These are phyloP conservation scores for Escallonia rubra DNA, from an alignment of 129 eudicot genomes.

Conservation along the genomic window DNA sequence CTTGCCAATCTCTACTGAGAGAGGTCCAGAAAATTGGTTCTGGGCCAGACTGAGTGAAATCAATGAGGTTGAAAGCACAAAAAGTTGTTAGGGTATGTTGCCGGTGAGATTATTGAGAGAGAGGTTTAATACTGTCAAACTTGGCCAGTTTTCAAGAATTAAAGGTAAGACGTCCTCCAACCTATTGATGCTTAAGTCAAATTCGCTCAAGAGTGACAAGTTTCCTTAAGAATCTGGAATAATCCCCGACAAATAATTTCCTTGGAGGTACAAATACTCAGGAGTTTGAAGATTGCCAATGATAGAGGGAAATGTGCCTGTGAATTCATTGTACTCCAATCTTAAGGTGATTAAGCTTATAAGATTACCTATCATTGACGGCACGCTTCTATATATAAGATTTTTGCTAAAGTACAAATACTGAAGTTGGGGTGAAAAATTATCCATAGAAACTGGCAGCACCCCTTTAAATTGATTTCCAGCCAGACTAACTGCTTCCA, in stretches of 20 bases:
- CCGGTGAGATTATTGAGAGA: slow-evolving; percentile 26
- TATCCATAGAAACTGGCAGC: slow-evolving; percentile 21
- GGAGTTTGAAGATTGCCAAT: slow-evolving; percentile 19
- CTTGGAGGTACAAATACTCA: background rate
- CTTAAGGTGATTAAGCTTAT: background rate
- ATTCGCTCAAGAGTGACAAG: slow-evolving; percentile 9
- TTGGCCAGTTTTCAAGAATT: slow-evolving; percentile 8
- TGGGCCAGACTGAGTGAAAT: slow-evolving; percentile 20
- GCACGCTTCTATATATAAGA: slow-evolving; percentile 16
- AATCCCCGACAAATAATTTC: slow-evolving; percentile 10
- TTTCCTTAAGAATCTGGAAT: slow-evolving; percentile 20
- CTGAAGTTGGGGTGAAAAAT: slow-evolving; percentile 15
- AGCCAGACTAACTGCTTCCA: slow-evolving; percentile 17
- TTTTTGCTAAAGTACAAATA: slow-evolving; percentile 9
- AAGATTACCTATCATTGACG: slow-evolving; percentile 22
- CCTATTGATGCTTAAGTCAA: background rate
- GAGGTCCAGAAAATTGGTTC: slow-evolving; percentile 27
- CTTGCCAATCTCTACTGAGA: slow-evolving; percentile 26
- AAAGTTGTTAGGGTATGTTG: slow-evolving; percentile 27
- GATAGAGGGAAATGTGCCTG: slow-evolving; percentile 14
- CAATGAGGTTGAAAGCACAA: slow-evolving; percentile 17
- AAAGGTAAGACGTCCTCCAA: background rate
- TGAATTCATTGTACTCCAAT: slow-evolving; percentile 9
- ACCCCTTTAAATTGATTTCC: slow-evolving; percentile 21
- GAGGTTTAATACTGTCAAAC: background rate